A percentile compares a stretch with the other conserved stretches of the same genome.
phyloP scores from a whole-genome alignment of 1,284 basidiomycete genomes.

The Boletus subluridellus region DNA sequence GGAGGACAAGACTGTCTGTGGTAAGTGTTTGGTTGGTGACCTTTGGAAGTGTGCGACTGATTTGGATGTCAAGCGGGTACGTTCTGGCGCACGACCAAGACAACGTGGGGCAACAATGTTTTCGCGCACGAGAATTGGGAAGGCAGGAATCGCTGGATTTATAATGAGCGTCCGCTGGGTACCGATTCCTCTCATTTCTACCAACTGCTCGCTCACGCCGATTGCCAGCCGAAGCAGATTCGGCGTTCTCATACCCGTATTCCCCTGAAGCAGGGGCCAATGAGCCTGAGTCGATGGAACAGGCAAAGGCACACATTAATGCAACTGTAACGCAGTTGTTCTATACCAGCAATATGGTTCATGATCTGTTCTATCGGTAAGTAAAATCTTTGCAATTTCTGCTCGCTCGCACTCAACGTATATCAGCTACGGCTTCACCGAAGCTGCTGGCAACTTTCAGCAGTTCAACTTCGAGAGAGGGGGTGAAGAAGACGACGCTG shows the following conservation, averaged over 20 bases:
- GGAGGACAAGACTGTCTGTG: slow-evolving; percentile 10
- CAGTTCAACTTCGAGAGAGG: slow-evolving; percentile 92
- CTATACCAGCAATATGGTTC: slow-evolving; percentile 86
- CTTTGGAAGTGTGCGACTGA: not conserved
- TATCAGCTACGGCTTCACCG: slow-evolving; percentile 80
- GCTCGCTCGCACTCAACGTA: slow-evolving; percentile 10
- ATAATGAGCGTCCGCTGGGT: slow-evolving; percentile 75
- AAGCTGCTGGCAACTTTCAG: slow-evolving; percentile 94
- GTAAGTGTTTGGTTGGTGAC: not conserved
- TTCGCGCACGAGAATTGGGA: slow-evolving; percentile 90
- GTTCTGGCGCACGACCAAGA: slow-evolving; percentile 63
- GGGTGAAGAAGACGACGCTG: slow-evolving; percentile 82
- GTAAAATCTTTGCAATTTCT: slow-evolving; percentile 14
- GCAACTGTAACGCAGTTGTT: slow-evolving; percentile 85
- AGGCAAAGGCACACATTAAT: slow-evolving; percentile 82
- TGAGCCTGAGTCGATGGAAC: slow-evolving; percentile 48
- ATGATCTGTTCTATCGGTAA: slow-evolving; percentile 69
- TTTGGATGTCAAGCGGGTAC: slow-evolving; percentile 23
- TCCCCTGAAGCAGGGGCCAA: slow-evolving; percentile 50
- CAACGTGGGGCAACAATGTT: slow-evolving; percentile 89
- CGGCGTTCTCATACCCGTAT: slow-evolving; percentile 71
- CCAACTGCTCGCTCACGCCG: not conserved
- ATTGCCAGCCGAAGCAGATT: slow-evolving; percentile 7
- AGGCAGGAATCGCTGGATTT: slow-evolving; percentile 69
- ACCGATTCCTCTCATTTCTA: not conserved